These are phyloP conservation scores for Priceomyces haplophilus DNA, from an alignment of 805 yeast species.

Conservation along the genomic window DNA sequence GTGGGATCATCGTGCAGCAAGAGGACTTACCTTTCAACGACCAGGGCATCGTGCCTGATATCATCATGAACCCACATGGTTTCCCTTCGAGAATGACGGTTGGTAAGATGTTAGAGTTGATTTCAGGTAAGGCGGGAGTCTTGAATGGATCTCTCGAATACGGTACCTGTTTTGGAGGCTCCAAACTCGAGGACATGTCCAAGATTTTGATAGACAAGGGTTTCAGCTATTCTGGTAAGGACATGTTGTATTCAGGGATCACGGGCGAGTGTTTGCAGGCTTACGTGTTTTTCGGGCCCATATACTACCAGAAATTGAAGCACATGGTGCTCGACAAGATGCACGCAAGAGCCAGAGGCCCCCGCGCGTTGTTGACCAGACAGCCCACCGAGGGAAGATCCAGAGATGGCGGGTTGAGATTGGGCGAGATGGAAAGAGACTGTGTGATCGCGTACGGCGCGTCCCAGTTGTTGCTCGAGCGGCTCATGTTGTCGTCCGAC, in stretches of 20 bases:
- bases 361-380: slow-evolving; percentile 94
- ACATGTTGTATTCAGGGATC: slow-evolving; percentile 94
- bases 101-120: slow-evolving; percentile 95
- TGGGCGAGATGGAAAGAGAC: slow-evolving; percentile 99
- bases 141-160: slow-evolving; percentile 86
- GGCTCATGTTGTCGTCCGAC: slow-evolving; percentile 95
- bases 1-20: slow-evolving; percentile 96
- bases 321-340: slow-evolving; percentile 98
- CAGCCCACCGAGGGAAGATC: slow-evolving; percentile 99
- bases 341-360: slow-evolving; percentile 99
- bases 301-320: slow-evolving; percentile 95
- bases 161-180: slow-evolving; percentile 98
- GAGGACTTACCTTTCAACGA: slow-evolving; percentile 97
- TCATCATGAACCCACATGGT: slow-evolving; percentile 98
- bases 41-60: slow-evolving; percentile 88
- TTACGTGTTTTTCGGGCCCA: slow-evolving; percentile 97
- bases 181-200: slow-evolving; percentile 94
- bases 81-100: slow-evolving; percentile 99
- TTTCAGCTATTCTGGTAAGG: slow-evolving; percentile 92
- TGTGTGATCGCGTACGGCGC: slow-evolving; percentile 99
- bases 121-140: slow-evolving; percentile 97
- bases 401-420: slow-evolving; percentile 96
- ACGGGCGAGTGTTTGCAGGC: slow-evolving; percentile 98
- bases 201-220: slow-evolving; percentile 86
- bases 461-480: slow-evolving; percentile 85